These are phyloP conservation scores for Volvox carteri DNA, from an alignment of 163 green algal genomes.

Conservation along the genomic window DNA sequence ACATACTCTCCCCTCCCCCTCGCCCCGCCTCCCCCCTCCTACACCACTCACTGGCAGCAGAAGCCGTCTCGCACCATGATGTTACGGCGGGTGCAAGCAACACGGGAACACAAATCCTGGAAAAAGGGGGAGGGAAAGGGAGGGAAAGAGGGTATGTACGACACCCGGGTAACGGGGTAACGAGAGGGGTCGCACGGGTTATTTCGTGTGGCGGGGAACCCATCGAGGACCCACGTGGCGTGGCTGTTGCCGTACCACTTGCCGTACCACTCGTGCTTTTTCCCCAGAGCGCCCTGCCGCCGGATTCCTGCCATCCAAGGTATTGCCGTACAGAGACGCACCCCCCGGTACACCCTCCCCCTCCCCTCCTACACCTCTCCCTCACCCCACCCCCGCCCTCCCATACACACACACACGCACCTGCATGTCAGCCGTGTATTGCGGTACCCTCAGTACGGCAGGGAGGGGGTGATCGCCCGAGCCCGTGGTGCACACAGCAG, in stretches of 20 bases:
- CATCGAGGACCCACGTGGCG: too few relatives aligned
- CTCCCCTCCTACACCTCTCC: neutral
- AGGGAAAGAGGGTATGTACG: neutral
- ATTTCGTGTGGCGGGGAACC: too few relatives aligned
- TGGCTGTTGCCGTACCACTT: too few relatives aligned
- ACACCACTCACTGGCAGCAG: constrained; percentile 62
- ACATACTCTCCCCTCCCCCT: neutral
- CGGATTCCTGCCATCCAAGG: too few relatives aligned
- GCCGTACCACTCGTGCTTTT: too few relatives aligned
- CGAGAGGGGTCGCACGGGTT: too few relatives aligned
- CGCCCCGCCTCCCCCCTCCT: neutral
- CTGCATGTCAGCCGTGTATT: constrained; percentile 56
- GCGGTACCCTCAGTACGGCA: constrained; percentile 54
- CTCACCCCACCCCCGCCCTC: neutral
- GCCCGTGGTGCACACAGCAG: constrained; percentile 53
- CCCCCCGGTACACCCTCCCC: neutral
- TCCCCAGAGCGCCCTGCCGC: too few relatives aligned
- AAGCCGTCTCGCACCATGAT: constrained; percentile 72
- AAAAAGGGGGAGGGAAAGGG: neutral
- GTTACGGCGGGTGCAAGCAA: constrained; percentile 67
- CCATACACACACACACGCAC: neutral
- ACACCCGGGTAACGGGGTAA: too few relatives aligned
- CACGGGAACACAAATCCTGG: constrained; percentile 48
- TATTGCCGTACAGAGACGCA: too few relatives aligned
- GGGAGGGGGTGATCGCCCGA: constrained; percentile 64